A percentile compares a stretch with the other conserved stretches of the same genome.
These are phyloP conservation scores for Aurantiochytrium sp. DNA, from an alignment of 108 stramenopile genomes.

Conservation along the genomic window DNA sequence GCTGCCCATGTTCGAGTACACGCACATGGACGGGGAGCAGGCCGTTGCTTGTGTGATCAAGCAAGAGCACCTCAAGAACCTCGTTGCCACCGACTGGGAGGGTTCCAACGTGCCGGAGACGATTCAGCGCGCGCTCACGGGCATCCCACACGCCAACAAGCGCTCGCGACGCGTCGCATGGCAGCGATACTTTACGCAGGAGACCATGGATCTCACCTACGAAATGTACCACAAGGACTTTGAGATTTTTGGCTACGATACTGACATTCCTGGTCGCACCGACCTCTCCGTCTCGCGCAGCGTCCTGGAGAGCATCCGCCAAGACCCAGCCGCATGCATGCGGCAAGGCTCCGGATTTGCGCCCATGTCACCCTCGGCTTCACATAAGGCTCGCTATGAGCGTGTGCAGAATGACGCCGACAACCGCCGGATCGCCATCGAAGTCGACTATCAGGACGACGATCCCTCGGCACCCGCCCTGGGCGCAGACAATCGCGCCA, in stretches of 20 bases:
- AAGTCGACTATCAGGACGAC: neutral
- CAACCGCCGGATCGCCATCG: neutral
- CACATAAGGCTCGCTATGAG: neutral
- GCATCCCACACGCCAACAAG: neutral
- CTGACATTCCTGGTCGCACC: conserved; percentile 33
- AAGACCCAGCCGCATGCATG: neutral
- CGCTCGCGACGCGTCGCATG: conserved; percentile 15
- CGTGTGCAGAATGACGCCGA: neutral
- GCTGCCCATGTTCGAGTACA: conserved; percentile 56
- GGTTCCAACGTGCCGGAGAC: neutral
- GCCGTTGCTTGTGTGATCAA: conserved; percentile 48
- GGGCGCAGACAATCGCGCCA: neutral
- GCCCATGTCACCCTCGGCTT: neutral
- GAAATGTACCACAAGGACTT: conserved; percentile 58
- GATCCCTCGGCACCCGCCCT: neutral
- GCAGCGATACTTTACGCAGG: conserved; percentile 54
- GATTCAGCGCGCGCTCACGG: neutral
- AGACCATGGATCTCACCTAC: conserved; percentile 53
- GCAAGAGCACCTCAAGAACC: conserved; percentile 47
- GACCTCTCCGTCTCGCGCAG: conserved; percentile 28
- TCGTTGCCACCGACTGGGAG: conserved; percentile 13
- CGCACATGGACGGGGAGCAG: conserved; percentile 48
- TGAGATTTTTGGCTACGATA: conserved; percentile 49
- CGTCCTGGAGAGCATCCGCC: neutral
- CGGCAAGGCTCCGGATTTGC: neutral